A percentile compares a stretch with the other conserved stretches of the same genome.
phyloP scores from a whole-genome alignment of 1,139 yeast genomes.

The Saccharomyces hybrid region DNA sequence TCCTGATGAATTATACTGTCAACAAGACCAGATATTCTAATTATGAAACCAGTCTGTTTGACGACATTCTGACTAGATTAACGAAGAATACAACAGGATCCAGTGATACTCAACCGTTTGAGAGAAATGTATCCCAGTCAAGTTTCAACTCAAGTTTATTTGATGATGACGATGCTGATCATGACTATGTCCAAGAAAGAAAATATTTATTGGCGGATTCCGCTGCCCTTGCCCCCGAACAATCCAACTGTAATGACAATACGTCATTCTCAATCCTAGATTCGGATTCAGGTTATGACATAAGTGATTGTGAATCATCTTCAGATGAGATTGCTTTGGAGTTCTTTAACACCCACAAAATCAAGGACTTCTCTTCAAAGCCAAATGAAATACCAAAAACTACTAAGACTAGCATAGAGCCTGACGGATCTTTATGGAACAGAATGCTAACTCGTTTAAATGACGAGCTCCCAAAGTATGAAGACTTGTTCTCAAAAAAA shows the following conservation, averaged over 20 bases:
- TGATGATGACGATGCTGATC: conserved; percentile 31
- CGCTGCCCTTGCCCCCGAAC: conserved; percentile 23
- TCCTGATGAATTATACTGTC: conserved; percentile 33
- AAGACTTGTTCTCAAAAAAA: conserved; percentile 63
- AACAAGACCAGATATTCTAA: conserved; percentile 3
- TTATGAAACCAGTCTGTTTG: background rate
- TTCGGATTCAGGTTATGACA: background rate
- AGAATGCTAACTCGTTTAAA: conserved; percentile 55
- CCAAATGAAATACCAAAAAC: conserved; percentile 3
- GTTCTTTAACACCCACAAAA: background rate
- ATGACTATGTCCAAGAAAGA: background rate
- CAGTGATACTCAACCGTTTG: background rate
- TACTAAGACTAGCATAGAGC: conserved; percentile 11
- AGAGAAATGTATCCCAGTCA: conserved; percentile 17
- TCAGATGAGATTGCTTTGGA: background rate
- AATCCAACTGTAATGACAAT: conserved; percentile 27
- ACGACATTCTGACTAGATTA: background rate
- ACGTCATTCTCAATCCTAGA: conserved; percentile 6
- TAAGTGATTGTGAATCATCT: background rate
- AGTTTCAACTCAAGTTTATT: conserved; percentile 58
- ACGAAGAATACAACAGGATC: background rate
- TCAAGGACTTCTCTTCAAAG: background rate
- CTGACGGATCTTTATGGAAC: conserved; percentile 45
- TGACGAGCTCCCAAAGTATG: conserved; percentile 64
- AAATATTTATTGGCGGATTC: conserved; percentile 8